These are phyloP conservation scores for Dissophora globulifera DNA, from an alignment of 192 early-diverging fungal genomes.

Conservation along the genomic window DNA sequence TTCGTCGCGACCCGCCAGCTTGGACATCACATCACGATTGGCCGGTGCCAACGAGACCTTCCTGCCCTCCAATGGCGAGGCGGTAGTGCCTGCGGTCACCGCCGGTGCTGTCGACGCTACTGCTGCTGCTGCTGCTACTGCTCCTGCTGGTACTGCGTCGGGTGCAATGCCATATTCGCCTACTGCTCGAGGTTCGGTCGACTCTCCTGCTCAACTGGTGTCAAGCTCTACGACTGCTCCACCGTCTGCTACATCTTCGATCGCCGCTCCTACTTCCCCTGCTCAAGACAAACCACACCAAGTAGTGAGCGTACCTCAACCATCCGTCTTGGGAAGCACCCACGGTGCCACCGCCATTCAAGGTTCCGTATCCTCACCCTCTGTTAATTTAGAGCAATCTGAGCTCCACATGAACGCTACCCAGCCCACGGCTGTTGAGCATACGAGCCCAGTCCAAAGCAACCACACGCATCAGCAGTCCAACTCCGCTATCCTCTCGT, in stretches of 20 bases:
- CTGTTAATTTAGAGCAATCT: conserved; percentile 37
- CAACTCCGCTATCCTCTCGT: no score
- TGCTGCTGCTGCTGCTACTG: neutral
- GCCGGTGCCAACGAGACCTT: no score
- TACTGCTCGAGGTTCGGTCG: neutral
- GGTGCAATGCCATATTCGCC: conserved; percentile 20
- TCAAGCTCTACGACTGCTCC: no score
- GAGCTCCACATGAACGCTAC: conserved; percentile 3
- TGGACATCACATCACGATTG: no score
- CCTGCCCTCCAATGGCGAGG: no score
- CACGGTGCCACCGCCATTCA: neutral
- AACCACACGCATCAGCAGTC: no score
- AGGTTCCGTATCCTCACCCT: neutral
- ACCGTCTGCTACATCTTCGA: no score
- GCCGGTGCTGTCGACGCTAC: neutral
- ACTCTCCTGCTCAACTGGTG: neutral
- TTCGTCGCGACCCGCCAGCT: no score
- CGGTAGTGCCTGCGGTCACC: neutral
- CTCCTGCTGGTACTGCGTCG: neutral
- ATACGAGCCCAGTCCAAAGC: no score
- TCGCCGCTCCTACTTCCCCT: conserved; percentile 1
- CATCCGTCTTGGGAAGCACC: no score
- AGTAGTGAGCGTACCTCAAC: no score
- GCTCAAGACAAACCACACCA: conserved; percentile 16
- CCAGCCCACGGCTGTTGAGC: conserved; percentile 1